These are phyloP conservation scores for Biscutella laevigata DNA, from an alignment of 441 rosid species.

Conservation along the genomic window DNA sequence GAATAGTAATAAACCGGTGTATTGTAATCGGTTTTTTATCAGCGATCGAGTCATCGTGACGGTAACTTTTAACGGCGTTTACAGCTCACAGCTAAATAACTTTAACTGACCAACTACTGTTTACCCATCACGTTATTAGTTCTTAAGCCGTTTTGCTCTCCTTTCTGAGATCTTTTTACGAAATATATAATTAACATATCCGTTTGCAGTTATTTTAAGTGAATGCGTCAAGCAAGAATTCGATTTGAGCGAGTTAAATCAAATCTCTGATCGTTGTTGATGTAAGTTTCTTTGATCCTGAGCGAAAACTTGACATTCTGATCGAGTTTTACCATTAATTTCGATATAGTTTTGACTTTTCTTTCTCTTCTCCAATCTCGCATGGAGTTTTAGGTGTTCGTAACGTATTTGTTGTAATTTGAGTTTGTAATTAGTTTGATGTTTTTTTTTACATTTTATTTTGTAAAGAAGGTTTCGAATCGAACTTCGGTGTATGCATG, in stretches of 20 bases:
- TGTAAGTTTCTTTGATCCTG: slow-evolving; percentile 19
- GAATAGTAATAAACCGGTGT: slow-evolving; percentile 17
- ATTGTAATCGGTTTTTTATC: slow-evolving; percentile 1
- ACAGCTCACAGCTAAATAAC: background rate
- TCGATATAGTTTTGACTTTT: slow-evolving; percentile 19
- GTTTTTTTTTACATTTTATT: background rate
- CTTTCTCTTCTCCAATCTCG: slow-evolving; percentile 11
- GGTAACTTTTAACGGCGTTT: slow-evolving; percentile 24
- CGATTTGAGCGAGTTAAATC: slow-evolving; percentile 8
- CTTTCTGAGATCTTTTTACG: slow-evolving; percentile 9
- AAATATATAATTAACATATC: background rate
- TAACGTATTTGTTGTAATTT: background rate
- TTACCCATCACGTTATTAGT: slow-evolving; percentile 26
- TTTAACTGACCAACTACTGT: slow-evolving; percentile 21
- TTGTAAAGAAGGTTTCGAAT: background rate
- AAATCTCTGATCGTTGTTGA: slow-evolving; percentile 15
- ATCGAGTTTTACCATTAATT: background rate
- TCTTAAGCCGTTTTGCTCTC: slow-evolving; percentile 11
- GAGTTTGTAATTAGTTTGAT: background rate
- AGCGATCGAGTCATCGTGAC: slow-evolving; percentile 14
- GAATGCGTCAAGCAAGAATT: slow-evolving; percentile 27
- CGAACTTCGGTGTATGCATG: slow-evolving; percentile 8
- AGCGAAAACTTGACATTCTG: background rate
- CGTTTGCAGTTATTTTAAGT: slow-evolving; percentile 16
- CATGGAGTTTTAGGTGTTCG: slow-evolving; percentile 1